phyloP scores from a whole-genome alignment of 441 rosid genomes.

The Sinapis alba region DNA sequence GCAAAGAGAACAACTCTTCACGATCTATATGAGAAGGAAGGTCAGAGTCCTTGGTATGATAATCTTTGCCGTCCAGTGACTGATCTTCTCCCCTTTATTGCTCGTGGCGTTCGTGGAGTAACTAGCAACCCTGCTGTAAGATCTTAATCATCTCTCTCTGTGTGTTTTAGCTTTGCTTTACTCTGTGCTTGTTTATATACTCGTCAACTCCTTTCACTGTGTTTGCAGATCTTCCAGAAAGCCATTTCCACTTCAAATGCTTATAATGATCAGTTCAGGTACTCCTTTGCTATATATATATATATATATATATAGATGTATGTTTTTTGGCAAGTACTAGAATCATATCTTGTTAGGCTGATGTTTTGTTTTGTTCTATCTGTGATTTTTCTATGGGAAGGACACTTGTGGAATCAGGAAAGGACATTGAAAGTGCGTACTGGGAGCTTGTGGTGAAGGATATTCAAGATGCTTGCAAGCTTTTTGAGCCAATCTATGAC shows the following conservation, averaged over 20 bases:
- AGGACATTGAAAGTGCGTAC: constrained; percentile 82
- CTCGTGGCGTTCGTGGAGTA: constrained; percentile 90
- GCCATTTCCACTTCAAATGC: constrained; percentile 97
- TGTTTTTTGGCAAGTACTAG: too few species aligned
- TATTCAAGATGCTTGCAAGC: constrained; percentile 97
- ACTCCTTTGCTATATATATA: too few species aligned
- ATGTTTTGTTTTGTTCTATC: neutral
- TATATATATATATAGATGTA: too few species aligned
- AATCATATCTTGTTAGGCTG: neutral
- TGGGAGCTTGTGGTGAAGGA: constrained; percentile 99
- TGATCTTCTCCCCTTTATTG: constrained; percentile 84
- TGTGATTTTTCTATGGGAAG: constrained; percentile 39
- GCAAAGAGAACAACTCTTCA: constrained; percentile 73
- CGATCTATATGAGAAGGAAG: constrained; percentile 84
- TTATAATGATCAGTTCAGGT: constrained; percentile 97
- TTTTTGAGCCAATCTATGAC: constrained; percentile 90
- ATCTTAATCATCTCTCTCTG: neutral
- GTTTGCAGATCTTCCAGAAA: constrained; percentile 92
- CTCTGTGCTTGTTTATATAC: neutral
- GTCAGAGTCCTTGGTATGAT: constrained; percentile 99
- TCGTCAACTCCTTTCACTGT: constrained; percentile 23
- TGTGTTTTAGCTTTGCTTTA: neutral
- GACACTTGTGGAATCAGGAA: constrained; percentile 90
- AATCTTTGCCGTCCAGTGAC: constrained; percentile 96
- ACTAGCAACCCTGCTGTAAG: constrained; percentile 98